Evolutionary conservation across 805 yeast genomes (phyloP), one percentile per base, ranked within the genome.

Genomic region (Huiozyma naganishii): DNA sequence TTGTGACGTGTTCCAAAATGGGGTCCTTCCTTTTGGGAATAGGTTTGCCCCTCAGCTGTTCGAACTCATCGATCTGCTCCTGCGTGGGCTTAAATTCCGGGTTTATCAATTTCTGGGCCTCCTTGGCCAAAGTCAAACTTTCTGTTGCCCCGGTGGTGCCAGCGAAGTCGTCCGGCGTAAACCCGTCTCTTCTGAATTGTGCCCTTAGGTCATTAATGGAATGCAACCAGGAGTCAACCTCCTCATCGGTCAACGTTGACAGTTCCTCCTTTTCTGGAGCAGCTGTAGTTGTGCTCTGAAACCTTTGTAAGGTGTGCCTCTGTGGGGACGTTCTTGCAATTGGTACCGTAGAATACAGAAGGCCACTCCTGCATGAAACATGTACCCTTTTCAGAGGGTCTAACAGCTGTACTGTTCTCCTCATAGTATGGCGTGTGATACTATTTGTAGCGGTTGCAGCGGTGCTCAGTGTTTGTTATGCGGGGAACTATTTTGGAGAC

Each of bases 1-100:
- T 88, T 43, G 85, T 80, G 57, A 92, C 76, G 53, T 83, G 80
- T 41, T 80, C 79, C 40, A 89, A 69, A 17, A 80, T 75, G n/a
- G 84, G 82, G 53, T 87, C 92, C 38, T 67, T 65, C 50, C 71
- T 69, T 28, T 68, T 56, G 28, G 95, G 95, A 29, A 86, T 66
- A 9, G 76, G 73, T 47, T 68, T 66, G 36, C 62, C 68, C 46
- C 71, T 66, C 41, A 81, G 65, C 9, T 59, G 61, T 44, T 72
- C 76, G 37, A 69, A 69, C 59, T 86, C 78, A 5, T 67, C 72
- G 27, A 74, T 43, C 62, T 89, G 96, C 52, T 74, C 80, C 32
- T 67, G 72, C 4, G 82, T 67, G 34, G 94, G 89, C 46, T 68
- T 74, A 53, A 75, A 77, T 37, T 63, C 52, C 49, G 38, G 46